These are phyloP conservation scores for Linnemannia zychae DNA, from an alignment of 192 early-diverging fungal genomes.

Conservation along the genomic window DNA sequence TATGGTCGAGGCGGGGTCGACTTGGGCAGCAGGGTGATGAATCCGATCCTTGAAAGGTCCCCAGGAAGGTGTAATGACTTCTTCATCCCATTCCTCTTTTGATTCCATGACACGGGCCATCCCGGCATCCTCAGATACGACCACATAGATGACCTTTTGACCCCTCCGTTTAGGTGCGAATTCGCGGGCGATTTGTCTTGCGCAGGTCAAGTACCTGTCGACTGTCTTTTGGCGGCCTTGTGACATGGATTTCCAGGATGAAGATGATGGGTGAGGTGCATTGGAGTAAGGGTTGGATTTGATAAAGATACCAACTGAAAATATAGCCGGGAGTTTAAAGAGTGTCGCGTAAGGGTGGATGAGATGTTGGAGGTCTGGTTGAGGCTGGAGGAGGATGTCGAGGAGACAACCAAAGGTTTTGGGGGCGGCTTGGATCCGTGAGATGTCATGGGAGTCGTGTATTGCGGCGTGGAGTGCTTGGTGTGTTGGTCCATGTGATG, in stretches of 20 bases:
- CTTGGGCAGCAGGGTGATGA: not conserved
- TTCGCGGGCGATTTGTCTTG: constrained; percentile 32
- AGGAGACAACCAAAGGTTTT: constrained; percentile 42
- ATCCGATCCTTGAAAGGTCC: not conserved
- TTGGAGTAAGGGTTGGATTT: not conserved
- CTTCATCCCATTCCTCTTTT: constrained; percentile 36
- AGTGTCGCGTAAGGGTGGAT: constrained; percentile 39
- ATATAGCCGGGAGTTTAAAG: constrained; percentile 29
- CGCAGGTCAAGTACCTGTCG: constrained; percentile 26
- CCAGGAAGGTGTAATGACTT: constrained; percentile 29
- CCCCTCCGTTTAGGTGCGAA: constrained; percentile 41
- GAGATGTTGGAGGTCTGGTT: constrained; percentile 15
- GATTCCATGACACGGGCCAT: constrained; percentile 32
- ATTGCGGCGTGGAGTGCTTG: constrained; percentile 16
- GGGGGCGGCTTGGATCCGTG: constrained; percentile 12
- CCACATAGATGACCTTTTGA: constrained; percentile 34
- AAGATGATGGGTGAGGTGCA: not conserved
- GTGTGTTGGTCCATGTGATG: not conserved
- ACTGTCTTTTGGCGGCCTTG: not conserved
- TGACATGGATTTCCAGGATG: constrained; percentile 12
- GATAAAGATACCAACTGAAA: constrained; percentile 29
- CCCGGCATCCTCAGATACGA: constrained; percentile 22
- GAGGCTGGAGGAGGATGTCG: constrained; percentile 28
- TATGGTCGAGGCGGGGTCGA: too few species aligned
- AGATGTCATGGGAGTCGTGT: constrained; percentile 11